These are phyloP conservation scores for Capsella bursapastoris DNA, from an alignment of 345 rosid species.

Conservation along the genomic window DNA sequence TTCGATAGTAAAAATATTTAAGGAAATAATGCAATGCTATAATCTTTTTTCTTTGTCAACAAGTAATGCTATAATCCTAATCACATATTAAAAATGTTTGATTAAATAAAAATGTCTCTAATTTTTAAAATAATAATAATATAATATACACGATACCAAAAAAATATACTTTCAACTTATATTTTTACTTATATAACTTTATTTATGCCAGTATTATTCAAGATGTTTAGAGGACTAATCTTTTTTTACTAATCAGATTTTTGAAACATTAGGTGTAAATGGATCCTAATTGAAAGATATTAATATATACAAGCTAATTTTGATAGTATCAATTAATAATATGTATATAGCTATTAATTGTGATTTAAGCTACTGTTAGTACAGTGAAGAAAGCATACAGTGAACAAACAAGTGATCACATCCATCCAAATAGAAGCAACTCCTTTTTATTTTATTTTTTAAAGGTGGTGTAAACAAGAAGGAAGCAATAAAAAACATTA, in stretches of 20 bases:
- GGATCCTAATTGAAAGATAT: not conserved
- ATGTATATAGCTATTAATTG: not conserved
- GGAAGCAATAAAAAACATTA: no score
- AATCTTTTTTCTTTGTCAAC: no score
- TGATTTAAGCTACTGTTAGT: not conserved
- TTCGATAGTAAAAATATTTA: not conserved
- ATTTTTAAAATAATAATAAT: no score
- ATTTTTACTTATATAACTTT: not conserved
- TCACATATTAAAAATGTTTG: no score
- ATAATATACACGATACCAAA: no score
- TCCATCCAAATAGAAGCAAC: no score
- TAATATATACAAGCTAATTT: not conserved
- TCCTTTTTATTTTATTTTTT: no score
- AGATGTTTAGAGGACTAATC: not conserved
- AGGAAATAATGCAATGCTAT: not conserved
- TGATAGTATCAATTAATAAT: not conserved
- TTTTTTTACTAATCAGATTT: not conserved
- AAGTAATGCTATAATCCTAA: no score
- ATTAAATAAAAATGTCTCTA: no score
- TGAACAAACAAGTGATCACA: not conserved
- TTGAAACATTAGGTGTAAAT: not conserved
- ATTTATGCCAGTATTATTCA: not conserved
- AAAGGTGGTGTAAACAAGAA: no score
- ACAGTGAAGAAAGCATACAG: not conserved
- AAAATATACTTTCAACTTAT: no score